phyloP scores from a whole-genome alignment of 768 basidiomycete genomes.

The Fistulinella prunicolor region DNA sequence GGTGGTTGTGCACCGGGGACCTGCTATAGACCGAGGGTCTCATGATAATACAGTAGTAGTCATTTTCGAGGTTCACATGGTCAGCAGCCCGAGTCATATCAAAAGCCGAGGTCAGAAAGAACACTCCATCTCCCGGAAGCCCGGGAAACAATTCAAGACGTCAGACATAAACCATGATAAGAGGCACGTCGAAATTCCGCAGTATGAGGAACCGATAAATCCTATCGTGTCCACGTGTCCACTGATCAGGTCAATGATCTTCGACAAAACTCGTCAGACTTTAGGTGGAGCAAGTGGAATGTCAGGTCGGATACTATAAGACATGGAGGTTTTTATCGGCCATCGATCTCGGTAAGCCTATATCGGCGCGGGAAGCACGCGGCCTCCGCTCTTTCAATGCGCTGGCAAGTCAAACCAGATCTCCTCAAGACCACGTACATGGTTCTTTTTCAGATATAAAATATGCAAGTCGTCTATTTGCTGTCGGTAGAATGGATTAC shows the following conservation, averaged over 20 bases:
- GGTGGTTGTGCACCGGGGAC: neutral
- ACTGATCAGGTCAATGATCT: neutral
- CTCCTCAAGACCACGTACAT: neutral
- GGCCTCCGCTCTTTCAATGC: neutral
- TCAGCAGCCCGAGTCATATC: neutral
- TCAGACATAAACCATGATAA: neutral
- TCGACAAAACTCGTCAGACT: neutral
- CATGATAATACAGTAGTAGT: too few species aligned
- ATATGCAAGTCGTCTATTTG: conserved; percentile 25
- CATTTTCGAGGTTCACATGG: too few species aligned
- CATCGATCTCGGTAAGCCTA: too few species aligned
- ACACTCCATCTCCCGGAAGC: too few species aligned
- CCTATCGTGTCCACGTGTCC: neutral
- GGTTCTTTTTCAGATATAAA: conserved; percentile 11
- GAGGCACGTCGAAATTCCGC: neutral
- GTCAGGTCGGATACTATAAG: conserved; percentile 1
- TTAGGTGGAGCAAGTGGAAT: neutral
- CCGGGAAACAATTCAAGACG: too few species aligned
- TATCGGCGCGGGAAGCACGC: neutral
- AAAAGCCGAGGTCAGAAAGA: too few species aligned
- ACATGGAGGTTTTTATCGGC: too few species aligned
- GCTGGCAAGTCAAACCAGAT: too few species aligned
- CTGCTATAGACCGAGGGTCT: neutral
- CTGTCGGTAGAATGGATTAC: conserved; percentile 18
- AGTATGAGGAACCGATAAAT: too few species aligned